Base-by-base conservation (phyloP, 768 basidiomycete genomes). In the Gloeostereum incarnatum region DNA sequence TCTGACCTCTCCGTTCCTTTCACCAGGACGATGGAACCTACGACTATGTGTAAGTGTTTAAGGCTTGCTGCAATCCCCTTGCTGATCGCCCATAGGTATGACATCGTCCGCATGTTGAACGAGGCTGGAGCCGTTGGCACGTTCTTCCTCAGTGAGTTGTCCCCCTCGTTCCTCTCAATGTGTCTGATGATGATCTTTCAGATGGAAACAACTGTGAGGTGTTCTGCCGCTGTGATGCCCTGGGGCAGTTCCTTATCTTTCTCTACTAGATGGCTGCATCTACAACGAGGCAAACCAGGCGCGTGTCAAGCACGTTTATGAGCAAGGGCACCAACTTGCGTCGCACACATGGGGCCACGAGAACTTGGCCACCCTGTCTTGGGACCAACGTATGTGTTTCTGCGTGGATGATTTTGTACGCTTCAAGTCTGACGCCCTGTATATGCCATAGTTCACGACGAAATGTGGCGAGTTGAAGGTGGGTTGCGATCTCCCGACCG, bases 1-100 rank as follows among this genome's bases (percentile, higher is more conserved):
- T 8, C 23, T 18, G 8, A 7, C 29, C 10, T 23, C 10, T 23
- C 23, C n/a, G 36, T n/a, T n/a, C n/a, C n/a, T n/a, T n/a, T n/a
- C n/a, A n/a, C n/a, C n/a, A 66, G 65, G 66, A 69, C 48, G 68
- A 69, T 45, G 68, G 68, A 2, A 65, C 68, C 5, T 64, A 49
- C 25, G 37, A 50, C 5, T 66, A 61, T 33, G 29, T 62, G 61
- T 65, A n/a, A 5, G 6, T 39, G 13, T 24, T 35, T n/a, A n/a
- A n/a, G 22, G 22, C 5, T 29, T 19, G 18, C 6, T n/a, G 22
- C 1, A 16, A 22, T 4, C 22, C n/a, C 5, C 4, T 16, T 38
- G 20, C 13, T 8, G 30, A 17, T 11, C 29, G n/a, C n/a, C n/a
- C n/a, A n/a, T n/a, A 65, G 63, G 4, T 53, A 59, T 34, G 59